Percentiles rank a stretch among this genome's conserved stretches.
Conservation (phyloP, 148 eudicot genomes). For the Diospyros kaki region DNA sequence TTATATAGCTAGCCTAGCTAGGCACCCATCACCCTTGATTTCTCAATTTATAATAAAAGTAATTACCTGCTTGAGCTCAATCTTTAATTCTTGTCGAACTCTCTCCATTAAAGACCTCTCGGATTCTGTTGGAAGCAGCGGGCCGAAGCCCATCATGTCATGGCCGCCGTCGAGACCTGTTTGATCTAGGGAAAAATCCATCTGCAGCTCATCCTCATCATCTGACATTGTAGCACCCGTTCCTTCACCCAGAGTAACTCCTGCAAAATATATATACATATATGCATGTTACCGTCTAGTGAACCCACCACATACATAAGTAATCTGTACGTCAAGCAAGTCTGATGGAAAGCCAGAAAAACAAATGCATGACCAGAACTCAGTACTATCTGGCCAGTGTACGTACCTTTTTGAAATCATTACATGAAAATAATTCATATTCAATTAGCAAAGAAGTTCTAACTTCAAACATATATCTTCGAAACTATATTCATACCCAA, state of each 20-base stretch:
- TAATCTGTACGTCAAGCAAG: too few relatives aligned
- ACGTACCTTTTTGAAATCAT: too few relatives aligned
- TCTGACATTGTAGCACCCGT: constrained; percentile 94
- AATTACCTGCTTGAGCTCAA: constrained; percentile 88
- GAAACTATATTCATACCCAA: too few relatives aligned
- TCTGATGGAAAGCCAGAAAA: too few relatives aligned
- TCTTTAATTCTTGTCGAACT: constrained; percentile 89
- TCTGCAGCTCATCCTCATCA: constrained; percentile 81
- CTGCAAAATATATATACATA: constrained; percentile 18
- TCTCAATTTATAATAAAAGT: not conserved
- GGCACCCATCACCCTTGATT: too few relatives aligned
- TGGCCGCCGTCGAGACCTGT: constrained; percentile 43
- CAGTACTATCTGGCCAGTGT: too few relatives aligned
- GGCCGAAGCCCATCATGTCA: constrained; percentile 94
- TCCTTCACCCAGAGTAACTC: constrained; percentile 67
- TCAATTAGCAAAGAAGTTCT: too few relatives aligned
- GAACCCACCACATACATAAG: too few relatives aligned
- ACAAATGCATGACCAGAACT: too few relatives aligned
- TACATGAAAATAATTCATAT: too few relatives aligned
- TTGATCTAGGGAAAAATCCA: constrained; percentile 69
- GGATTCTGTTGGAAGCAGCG: constrained; percentile 86
- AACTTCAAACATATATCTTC: too few relatives aligned
- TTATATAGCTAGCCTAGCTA: not conserved
- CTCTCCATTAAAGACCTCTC: constrained; percentile 95
- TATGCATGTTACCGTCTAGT: too few relatives aligned